These are phyloP conservation scores for Paragyromitra xinjiangensis DNA, from an alignment of 495 filamentous ascomycete genomes.

Conservation along the genomic window DNA sequence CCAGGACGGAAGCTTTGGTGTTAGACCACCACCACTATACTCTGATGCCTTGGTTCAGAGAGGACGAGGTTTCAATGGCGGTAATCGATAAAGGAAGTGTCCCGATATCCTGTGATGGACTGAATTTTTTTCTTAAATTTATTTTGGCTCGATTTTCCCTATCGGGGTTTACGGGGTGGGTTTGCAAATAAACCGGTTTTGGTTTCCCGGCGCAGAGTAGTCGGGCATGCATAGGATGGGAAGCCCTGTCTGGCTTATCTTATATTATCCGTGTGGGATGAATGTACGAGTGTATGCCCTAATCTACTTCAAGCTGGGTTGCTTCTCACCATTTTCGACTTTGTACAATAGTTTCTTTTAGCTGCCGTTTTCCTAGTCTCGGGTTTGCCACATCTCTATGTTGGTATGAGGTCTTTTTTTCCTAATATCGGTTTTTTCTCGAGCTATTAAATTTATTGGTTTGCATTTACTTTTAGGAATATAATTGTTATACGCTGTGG, in stretches of 20 bases:
- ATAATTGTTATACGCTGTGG: conserved; percentile 25
- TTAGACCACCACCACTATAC: conserved; percentile 55
- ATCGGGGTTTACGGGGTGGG: not conserved
- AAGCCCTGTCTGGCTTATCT: conserved; percentile 21
- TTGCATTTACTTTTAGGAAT: conserved; percentile 32
- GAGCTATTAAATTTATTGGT: conserved; percentile 14
- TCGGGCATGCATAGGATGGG: conserved; percentile 8
- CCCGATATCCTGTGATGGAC: not conserved
- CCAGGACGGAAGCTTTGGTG: conserved; percentile 56
- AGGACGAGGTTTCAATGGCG: conserved; percentile 52
- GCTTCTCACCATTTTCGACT: conserved; percentile 27
- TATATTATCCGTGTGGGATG: conserved; percentile 42
- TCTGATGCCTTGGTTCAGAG: conserved; percentile 56
- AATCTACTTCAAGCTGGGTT: conserved; percentile 20
- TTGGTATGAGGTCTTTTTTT: conserved; percentile 20
- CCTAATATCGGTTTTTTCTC: conserved; percentile 24
- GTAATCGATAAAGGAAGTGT: conserved; percentile 28
- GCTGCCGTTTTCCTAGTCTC: conserved; percentile 19
- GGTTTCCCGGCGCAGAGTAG: conserved; percentile 6
- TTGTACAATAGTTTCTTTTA: conserved; percentile 45
- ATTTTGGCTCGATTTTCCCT: conserved; percentile 2
- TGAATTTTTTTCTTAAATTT: conserved; percentile 14
- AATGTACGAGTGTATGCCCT: conserved; percentile 31
- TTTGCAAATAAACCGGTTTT: conserved; percentile 3
- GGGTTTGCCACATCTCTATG: conserved; percentile 6